Evolutionary conservation across 2,329 filamentous ascomycete species (phyloP).

Genomic region (Coniochaeta ligniaria): DNA sequence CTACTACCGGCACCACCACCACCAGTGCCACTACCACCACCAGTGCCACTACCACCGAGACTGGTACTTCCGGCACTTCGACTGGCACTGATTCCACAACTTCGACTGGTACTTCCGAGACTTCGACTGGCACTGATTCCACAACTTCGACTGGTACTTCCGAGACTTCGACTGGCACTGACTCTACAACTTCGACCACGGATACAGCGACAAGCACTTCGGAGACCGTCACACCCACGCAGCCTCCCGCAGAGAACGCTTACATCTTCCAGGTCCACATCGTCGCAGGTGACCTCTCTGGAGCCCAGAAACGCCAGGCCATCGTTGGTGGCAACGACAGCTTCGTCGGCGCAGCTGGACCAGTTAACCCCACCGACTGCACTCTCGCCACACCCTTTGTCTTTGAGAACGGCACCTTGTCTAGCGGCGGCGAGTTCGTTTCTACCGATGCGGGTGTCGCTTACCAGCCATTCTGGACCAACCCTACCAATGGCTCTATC

Average conservation of each 20-base stretch:
- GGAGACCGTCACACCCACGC: neutral
- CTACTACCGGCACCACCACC: neutral
- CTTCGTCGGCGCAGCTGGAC: conserved; percentile 16
- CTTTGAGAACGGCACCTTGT: conserved; percentile 12
- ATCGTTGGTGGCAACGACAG: neutral
- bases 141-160: neutral
- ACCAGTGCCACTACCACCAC: neutral
- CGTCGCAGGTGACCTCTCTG: neutral
- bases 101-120: neutral
- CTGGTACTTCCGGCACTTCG: neutral
- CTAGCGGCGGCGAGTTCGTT: conserved; percentile 10
- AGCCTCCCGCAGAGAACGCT: neutral
- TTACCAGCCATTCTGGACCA: conserved; percentile 9
- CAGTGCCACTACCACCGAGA: neutral
- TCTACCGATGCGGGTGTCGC: conserved; percentile 11
- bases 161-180: neutral
- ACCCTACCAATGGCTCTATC: conserved; percentile 5
- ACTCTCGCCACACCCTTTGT: conserved; percentile 14
- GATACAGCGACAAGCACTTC: neutral
- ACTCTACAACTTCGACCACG: neutral
- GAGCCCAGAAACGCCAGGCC: neutral
- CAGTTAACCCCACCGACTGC: conserved; percentile 15
- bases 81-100: neutral
- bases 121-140: neutral
- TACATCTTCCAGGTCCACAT: neutral